Base-by-base conservation (phyloP, 441 rosid species). In the Gossypium gossypioides region DNA sequence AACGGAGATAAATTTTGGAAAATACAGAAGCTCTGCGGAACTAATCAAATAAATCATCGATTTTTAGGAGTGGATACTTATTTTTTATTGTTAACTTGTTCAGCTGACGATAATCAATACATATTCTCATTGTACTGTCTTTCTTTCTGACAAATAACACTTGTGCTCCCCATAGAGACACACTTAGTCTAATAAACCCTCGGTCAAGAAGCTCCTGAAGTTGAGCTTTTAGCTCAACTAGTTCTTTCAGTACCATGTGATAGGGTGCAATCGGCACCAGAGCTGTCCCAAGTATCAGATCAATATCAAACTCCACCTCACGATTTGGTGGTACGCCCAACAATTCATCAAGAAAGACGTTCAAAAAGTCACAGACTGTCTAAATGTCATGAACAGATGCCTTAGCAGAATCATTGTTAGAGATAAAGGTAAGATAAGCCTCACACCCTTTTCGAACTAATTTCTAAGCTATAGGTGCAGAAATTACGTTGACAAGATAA, bases 301-400 rank as follows among this genome's bases (percentile, higher is more conserved):
- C 46, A 8, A 40, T 2, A 40, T 0, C 13, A 3, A 40, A 40
- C 46, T 8, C 3, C 1, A 40, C 46, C 3, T 40, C 12, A 9
- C 13, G 0, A 0, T 40, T 40, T 0, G 3, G 13, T 40, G 46
- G 46, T 40, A 40, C 0, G 0, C 13, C 46, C 0, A 0, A 0
- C 0, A 40, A 40, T 9, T 40, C 13, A 8, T 40, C 0, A 1
- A 9, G 46, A 9, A 40, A 40, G 13, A 40, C 0, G 0, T 9
- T 9, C 13, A 0, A 9, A 40, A 8, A 40, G 0, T 9, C 13
- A 0, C 1, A 0, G 13, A 9, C 13, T 9, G 0, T 40, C 13
- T 0, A 0, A 2, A 8, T 8, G 13, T 8, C 13, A 40, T 2
- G 12, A 10, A 40, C 1, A 40, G 0, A 2, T 40, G 13, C 3